Evolutionary conservation across 352 stramenopile genomes (phyloP).

Genomic region (Phytophthora citrophthora): DNA sequence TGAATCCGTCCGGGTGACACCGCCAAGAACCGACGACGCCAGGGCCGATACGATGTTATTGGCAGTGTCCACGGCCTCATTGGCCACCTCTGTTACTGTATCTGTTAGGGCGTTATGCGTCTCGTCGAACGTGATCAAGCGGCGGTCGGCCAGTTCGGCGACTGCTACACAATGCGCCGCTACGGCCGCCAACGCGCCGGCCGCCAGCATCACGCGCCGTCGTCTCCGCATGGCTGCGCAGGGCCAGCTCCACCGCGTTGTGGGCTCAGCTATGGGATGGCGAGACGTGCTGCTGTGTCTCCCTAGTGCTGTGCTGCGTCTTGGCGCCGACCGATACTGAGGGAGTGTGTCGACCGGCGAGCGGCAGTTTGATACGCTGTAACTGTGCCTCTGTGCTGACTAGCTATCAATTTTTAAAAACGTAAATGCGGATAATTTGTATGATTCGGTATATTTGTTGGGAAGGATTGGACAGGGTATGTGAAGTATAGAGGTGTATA

Average conservation of each 20-base stretch:
- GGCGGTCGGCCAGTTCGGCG: constrained; percentile 5
- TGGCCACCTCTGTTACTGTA: constrained; percentile 5
- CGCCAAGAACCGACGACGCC: constrained; percentile 13
- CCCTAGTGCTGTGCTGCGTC: constrained; percentile 1
- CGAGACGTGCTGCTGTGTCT: constrained; percentile 10
- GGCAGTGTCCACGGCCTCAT: constrained; percentile 8
- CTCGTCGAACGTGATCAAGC: constrained; percentile 34
- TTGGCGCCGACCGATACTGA: constrained; percentile 18
- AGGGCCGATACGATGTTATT: constrained; percentile 6
- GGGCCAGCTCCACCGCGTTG: constrained; percentile 16
- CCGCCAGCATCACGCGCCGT: constrained; percentile 25
- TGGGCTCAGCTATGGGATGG: constrained; percentile 8
- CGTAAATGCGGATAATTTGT: too few species aligned
- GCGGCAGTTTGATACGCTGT: not conserved
- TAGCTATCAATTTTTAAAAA: not conserved
- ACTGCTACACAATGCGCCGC: constrained; percentile 18
- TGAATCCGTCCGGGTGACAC: not conserved
- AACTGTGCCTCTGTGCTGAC: constrained; percentile 17
- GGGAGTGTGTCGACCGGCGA: not conserved
- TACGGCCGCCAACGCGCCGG: constrained; percentile 15
- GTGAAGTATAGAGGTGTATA: not conserved
- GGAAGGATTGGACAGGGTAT: not conserved
- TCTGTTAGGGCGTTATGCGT: constrained; percentile 11
- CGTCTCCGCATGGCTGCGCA: constrained; percentile 32
- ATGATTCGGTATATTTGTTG: not conserved